Percentiles rank a stretch among this genome's conserved stretches.
Conservation (phyloP, 2,329 filamentous ascomycete species). For the Elsinoe necatrix region DNA sequence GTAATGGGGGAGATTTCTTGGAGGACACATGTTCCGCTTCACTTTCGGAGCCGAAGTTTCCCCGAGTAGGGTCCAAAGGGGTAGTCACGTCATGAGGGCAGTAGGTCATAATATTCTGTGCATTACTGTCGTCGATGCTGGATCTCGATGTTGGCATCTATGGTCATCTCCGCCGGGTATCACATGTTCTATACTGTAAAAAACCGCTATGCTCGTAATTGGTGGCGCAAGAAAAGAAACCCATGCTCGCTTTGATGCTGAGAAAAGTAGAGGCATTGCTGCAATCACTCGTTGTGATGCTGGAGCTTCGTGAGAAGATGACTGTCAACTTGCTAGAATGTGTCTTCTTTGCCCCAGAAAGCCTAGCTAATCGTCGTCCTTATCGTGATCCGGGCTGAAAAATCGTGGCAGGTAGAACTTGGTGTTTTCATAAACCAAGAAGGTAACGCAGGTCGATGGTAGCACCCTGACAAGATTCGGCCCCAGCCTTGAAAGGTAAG, state of each 20-base stretch:
- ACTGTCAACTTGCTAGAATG: not conserved
- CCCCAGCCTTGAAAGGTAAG: constrained; percentile 44
- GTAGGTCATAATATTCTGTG: not conserved
- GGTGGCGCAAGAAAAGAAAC: not conserved
- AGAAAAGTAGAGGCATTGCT: not conserved
- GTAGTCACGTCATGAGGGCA: not conserved
- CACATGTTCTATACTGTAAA: constrained; percentile 10
- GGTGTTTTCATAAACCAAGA: constrained; percentile 92
- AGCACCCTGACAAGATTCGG: constrained; percentile 86
- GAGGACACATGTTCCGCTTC: constrained; percentile 13
- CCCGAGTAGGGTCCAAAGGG: not conserved
- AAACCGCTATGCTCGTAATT: constrained; percentile 6
- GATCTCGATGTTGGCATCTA: not conserved
- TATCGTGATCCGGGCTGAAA: constrained; percentile 16
- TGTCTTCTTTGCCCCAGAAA: not conserved
- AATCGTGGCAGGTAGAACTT: constrained; percentile 56
- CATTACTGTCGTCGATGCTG: constrained; percentile 7
- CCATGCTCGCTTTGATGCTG: constrained; percentile 5
- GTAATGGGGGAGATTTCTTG: not conserved
- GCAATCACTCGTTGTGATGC: not conserved
- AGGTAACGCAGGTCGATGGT: constrained; percentile 92
- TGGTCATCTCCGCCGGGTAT: constrained; percentile 5
- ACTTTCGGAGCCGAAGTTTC: constrained; percentile 6
- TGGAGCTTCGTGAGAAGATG: no score
- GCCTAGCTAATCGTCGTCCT: not conserved